These are phyloP conservation scores for Diaporthe destruens DNA, from an alignment of 2,329 filamentous ascomycete genomes.

Conservation along the genomic window DNA sequence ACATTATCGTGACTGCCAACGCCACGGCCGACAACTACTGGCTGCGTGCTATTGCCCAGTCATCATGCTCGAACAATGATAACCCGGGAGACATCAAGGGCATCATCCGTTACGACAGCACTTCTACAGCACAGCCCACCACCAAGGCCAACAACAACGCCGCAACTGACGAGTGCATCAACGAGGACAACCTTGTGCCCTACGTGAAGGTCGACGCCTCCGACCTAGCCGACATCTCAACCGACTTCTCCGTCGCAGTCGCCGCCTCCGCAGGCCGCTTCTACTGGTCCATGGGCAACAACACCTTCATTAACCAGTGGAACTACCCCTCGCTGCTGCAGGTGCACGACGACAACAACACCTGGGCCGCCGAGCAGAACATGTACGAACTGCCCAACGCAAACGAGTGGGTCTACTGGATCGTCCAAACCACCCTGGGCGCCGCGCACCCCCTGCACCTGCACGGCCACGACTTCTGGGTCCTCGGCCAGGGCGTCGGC, in stretches of 20 bases:
- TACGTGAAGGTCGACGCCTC: conserved; percentile 47
- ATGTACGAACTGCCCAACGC: conserved; percentile 47
- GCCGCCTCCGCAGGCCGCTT: conserved; percentile 53
- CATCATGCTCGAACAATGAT: conserved; percentile 56
- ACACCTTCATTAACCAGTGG: conserved; percentile 61
- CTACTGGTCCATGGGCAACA: conserved; percentile 63
- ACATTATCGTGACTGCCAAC: conserved; percentile 58
- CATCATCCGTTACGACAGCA: conserved; percentile 59
- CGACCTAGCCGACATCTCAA: conserved; percentile 51
- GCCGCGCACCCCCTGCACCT: conserved; percentile 57
- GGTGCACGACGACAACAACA: conserved; percentile 46
- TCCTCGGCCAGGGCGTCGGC: conserved; percentile 51
- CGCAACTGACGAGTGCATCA: conserved; percentile 53
- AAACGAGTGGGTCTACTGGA: conserved; percentile 52
- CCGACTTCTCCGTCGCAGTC: conserved; percentile 51
- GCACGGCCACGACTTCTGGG: conserved; percentile 58
- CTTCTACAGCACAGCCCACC: conserved; percentile 42
- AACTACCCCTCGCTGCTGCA: conserved; percentile 57
- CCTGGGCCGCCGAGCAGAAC: conserved; percentile 48
- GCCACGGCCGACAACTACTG: conserved; percentile 55
- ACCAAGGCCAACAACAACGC: conserved; percentile 26
- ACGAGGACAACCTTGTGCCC: conserved; percentile 49
- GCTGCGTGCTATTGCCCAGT: conserved; percentile 60
- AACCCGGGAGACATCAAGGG: conserved; percentile 60
- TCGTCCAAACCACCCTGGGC: conserved; percentile 48